Conservation (phyloP, 73 alveolate genomes). For the Stentor coeruleus region DNA sequence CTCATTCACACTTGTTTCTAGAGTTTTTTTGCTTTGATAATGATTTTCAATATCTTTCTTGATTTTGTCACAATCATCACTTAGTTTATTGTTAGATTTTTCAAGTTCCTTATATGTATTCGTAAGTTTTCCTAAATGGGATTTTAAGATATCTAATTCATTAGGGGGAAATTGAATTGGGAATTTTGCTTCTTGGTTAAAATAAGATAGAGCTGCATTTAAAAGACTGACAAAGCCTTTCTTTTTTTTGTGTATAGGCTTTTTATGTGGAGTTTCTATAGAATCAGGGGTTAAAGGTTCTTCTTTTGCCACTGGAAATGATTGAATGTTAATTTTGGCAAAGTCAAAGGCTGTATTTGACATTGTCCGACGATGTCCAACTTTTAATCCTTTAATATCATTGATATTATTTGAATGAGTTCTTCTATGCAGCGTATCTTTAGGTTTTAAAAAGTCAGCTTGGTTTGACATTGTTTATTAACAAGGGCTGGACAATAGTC, state of each 20-base stretch:
- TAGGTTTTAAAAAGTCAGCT: too few relatives aligned
- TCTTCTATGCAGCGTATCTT: neutral
- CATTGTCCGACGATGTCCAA: neutral
- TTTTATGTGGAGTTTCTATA: neutral
- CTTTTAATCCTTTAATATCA: neutral
- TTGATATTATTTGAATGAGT: neutral
- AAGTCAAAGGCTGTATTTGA: neutral
- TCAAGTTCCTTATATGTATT: neutral
- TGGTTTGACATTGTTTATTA: too few relatives aligned
- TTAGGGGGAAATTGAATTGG: neutral
- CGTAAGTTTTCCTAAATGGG: neutral
- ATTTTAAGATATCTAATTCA: neutral
- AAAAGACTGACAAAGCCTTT: neutral
- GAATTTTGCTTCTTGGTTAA: neutral
- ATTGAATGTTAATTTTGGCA: neutral
- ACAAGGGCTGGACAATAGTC: too few relatives aligned
- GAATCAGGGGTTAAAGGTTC: conserved; percentile 4
- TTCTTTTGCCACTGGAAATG: neutral
- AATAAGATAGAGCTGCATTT: neutral
- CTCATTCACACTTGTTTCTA: neutral
- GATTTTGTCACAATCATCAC: neutral
- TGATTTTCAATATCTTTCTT: neutral
- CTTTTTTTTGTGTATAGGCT: neutral
- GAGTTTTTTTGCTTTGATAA: neutral
- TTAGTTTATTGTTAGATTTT: neutral